Evolutionary conservation across 2,329 filamentous ascomycete species (phyloP).

Genomic region (Fusarium continuum): DNA sequence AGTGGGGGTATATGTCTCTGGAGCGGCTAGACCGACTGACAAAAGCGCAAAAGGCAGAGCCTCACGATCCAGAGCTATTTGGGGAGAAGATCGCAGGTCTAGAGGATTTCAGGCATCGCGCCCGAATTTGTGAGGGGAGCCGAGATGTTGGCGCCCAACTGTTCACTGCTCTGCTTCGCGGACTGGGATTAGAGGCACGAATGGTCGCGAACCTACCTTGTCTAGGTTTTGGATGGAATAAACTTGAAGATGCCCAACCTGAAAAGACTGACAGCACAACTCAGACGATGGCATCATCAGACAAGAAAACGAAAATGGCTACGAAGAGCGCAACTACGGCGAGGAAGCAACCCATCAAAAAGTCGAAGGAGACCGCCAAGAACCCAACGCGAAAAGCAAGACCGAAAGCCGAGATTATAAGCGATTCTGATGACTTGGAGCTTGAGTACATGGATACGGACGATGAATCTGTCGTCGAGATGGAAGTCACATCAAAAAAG

Average conservation of each 20-base stretch:
- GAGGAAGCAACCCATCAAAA: slow-evolving; percentile 8
- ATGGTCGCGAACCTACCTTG: slow-evolving; percentile 88
- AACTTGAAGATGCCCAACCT: slow-evolving; percentile 77
- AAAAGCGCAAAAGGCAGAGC: slow-evolving; percentile 72
- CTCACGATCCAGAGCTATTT: slow-evolving; percentile 69
- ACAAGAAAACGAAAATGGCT: slow-evolving; percentile 13
- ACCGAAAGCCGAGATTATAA: slow-evolving; percentile 23
- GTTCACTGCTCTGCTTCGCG: slow-evolving; percentile 85
- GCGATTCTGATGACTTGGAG: slow-evolving; percentile 58
- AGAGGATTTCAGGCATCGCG: slow-evolving; percentile 73
- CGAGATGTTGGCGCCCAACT: slow-evolving; percentile 89
- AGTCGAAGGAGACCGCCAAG: slow-evolving; percentile 31
- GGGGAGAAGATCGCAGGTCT: slow-evolving; percentile 79
- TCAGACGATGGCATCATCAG: background rate
- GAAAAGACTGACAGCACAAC: slow-evolving; percentile 51
- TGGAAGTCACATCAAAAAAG: slow-evolving; percentile 56
- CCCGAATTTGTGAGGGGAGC: slow-evolving; percentile 78
- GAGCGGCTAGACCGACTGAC: slow-evolving; percentile 77
- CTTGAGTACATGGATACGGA: slow-evolving; percentile 59
- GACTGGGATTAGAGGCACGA: slow-evolving; percentile 81
- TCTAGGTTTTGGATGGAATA: slow-evolving; percentile 89
- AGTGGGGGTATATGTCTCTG: slow-evolving; percentile 87
- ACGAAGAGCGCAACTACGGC: background rate
- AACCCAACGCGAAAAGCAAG: slow-evolving; percentile 19
- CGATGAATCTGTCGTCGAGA: slow-evolving; percentile 67